Percentiles rank a stretch among this genome's conserved stretches.
phyloP scores from a whole-genome alignment of 1,284 basidiomycete genomes.

The Heterobasidion irregulare region DNA sequence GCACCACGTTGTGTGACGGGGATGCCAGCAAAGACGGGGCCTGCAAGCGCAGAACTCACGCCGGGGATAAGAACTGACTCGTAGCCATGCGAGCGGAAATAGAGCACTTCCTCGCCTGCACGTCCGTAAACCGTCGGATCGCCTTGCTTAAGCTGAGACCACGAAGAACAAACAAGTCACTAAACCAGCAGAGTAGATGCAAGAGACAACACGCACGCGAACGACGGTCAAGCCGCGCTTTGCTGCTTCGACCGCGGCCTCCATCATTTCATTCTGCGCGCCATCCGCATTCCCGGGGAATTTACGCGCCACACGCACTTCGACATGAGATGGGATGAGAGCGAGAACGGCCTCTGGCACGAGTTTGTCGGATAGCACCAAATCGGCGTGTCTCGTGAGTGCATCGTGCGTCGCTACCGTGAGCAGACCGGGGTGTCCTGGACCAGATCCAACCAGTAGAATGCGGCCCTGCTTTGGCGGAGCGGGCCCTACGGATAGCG shows the following conservation, averaged over 20 bases:
- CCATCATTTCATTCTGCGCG: conserved; percentile 92
- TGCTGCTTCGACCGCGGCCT: conserved; percentile 79
- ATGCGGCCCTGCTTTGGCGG: conserved; percentile 53
- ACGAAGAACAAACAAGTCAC: conserved; percentile 2
- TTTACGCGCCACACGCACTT: conserved; percentile 85
- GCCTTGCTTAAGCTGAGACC: conserved; percentile 83
- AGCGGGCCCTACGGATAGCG: conserved; percentile 18
- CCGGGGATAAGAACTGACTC: conserved; percentile 85
- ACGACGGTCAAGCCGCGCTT: conserved; percentile 80
- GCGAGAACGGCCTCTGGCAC: conserved; percentile 86
- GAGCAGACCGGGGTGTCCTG: conserved; percentile 88
- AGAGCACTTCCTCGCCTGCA: conserved; percentile 90
- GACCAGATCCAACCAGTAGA: conserved; percentile 88
- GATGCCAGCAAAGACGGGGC: conserved; percentile 83
- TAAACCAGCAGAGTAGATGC: neutral
- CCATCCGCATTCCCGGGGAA: conserved; percentile 97
- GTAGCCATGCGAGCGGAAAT: conserved; percentile 81
- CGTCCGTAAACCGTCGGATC: conserved; percentile 94
- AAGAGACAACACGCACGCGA: conserved; percentile 40
- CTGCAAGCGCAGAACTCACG: conserved; percentile 83
- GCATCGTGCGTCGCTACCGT: conserved; percentile 82
- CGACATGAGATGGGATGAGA: conserved; percentile 71
- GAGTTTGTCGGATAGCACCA: conserved; percentile 95
- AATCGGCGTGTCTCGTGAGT: conserved; percentile 72
- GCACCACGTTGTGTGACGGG: conserved; percentile 95